Percentiles rank a stretch among this genome's conserved stretches.
These are phyloP conservation scores for Mortierella polycephala DNA, from an alignment of 371 early-diverging fungal species.

Conservation along the genomic window DNA sequence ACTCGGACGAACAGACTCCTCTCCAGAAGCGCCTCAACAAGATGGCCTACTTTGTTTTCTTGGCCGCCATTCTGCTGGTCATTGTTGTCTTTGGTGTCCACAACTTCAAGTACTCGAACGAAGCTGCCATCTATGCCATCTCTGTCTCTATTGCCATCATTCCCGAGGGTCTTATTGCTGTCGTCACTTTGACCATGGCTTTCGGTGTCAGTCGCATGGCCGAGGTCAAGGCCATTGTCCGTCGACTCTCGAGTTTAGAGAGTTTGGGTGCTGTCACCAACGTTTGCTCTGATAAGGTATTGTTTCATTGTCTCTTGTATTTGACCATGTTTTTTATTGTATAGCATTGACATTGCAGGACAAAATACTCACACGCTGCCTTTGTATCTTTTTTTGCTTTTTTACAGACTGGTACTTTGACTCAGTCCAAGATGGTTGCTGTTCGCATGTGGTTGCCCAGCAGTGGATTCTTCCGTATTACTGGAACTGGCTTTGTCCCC, in stretches of 20 bases:
- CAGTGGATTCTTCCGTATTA: conserved; percentile 69
- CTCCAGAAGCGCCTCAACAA: conserved; percentile 81
- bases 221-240: conserved; percentile 84
- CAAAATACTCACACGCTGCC: background rate
- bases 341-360: background rate
- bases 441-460: conserved; percentile 77
- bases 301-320: background rate
- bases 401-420: conserved; percentile 61
- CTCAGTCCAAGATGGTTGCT: conserved; percentile 78
- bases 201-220: conserved; percentile 93
- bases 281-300: conserved; percentile 92
- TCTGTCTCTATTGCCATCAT: conserved; percentile 93
- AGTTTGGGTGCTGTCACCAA: conserved; percentile 91
- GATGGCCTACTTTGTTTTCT: conserved; percentile 80
- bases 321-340: background rate
- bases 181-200: conserved; percentile 91
- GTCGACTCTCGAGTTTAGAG: conserved; percentile 90
- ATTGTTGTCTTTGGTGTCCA: conserved; percentile 78
- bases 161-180: conserved; percentile 96
- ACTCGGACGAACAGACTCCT: conserved; percentile 72
- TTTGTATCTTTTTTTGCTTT: background rate
- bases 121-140: conserved; percentile 78
- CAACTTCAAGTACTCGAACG: conserved; percentile 62
- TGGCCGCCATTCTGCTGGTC: conserved; percentile 75
- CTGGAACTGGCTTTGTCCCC: conserved; percentile 74